Conservation (phyloP, 1,139 yeast genomes). For the Candida freyschussii region DNA sequence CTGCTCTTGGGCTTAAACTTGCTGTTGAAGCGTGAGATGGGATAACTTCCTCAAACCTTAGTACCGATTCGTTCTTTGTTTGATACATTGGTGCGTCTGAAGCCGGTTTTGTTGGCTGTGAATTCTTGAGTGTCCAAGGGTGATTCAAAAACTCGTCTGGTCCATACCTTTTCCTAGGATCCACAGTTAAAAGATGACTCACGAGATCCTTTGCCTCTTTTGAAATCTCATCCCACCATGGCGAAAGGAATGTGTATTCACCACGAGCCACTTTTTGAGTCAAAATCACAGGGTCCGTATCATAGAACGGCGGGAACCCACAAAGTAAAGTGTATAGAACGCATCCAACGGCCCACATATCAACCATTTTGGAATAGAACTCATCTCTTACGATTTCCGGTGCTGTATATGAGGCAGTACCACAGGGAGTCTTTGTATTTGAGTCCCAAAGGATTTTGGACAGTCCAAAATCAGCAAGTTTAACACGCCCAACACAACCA, state of each 20-base stretch:
- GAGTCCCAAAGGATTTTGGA: slow-evolving; percentile 74
- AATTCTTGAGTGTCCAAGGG: slow-evolving; percentile 57
- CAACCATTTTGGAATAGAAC: slow-evolving; percentile 82
- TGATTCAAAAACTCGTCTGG: slow-evolving; percentile 75
- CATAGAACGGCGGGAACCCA: slow-evolving; percentile 96
- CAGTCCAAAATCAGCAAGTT: slow-evolving; percentile 89
- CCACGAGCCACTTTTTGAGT: slow-evolving; percentile 82
- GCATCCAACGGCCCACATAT: slow-evolving; percentile 96
- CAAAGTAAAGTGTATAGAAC: slow-evolving; percentile 83
- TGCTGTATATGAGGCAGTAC: slow-evolving; percentile 88
- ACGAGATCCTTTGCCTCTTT: slow-evolving; percentile 78
- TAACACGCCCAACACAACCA: slow-evolving; percentile 81
- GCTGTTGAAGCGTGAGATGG: slow-evolving; percentile 14
- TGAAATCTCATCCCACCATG: slow-evolving; percentile 98
- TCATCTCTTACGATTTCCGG: slow-evolving; percentile 91
- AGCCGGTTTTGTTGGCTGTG: slow-evolving; percentile 37
- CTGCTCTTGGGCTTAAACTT: slow-evolving; percentile 24
- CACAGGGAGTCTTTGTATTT: slow-evolving; percentile 81
- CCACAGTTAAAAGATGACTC: slow-evolving; percentile 70
- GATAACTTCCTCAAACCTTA: slow-evolving; percentile 26
- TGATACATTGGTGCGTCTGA: slow-evolving; percentile 52
- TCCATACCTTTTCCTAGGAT: slow-evolving; percentile 70
- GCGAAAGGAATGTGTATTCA: slow-evolving; percentile 74
- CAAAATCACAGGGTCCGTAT: slow-evolving; percentile 73
- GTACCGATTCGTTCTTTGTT: slow-evolving; percentile 14